These are phyloP conservation scores for Penstemon davidsonii DNA, from an alignment of 257 asterid genomes.

Conservation along the genomic window DNA sequence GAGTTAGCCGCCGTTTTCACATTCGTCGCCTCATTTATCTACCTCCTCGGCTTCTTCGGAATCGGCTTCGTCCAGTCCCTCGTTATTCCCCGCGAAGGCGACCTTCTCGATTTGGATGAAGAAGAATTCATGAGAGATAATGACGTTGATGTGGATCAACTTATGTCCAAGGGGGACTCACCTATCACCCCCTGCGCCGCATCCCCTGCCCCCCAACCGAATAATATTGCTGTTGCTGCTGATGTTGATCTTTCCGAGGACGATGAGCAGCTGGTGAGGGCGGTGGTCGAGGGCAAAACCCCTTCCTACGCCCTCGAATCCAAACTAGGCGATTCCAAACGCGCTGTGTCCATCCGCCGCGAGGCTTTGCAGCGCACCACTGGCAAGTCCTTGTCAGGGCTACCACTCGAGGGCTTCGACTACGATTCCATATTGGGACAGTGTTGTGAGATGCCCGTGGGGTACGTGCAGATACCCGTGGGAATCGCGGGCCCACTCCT, in stretches of 20 bases:
- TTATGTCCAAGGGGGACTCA: constrained; percentile 37
- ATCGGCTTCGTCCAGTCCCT: constrained; percentile 41
- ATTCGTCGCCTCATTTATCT: constrained; percentile 46
- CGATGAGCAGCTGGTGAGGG: constrained; percentile 39
- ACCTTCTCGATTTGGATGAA: constrained; percentile 32
- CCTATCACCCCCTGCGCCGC: constrained; percentile 35
- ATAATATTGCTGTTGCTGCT: background rate
- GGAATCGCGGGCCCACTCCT: constrained; percentile 45
- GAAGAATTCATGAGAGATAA: background rate
- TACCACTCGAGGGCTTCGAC: constrained; percentile 47
- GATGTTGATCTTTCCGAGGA: constrained; percentile 21
- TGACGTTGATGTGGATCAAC: constrained; percentile 20
- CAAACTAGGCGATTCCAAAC: constrained; percentile 39
- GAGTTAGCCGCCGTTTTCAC: constrained; percentile 41
- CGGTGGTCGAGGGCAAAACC: constrained; percentile 37
- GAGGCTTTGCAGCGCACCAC: constrained; percentile 45
- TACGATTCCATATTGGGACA: constrained; percentile 45
- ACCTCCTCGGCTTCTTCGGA: constrained; percentile 46
- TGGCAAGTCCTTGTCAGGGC: constrained; percentile 38
- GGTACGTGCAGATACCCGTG: constrained; percentile 51
- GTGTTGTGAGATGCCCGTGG: constrained; percentile 58
- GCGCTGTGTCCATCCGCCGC: constrained; percentile 42
- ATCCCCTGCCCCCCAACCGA: constrained; percentile 20
- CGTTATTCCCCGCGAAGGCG: constrained; percentile 33
- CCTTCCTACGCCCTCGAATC: constrained; percentile 46